phyloP scores from a whole-genome alignment of 129 eudicot genomes.

The Flaveria ramosissima region DNA sequence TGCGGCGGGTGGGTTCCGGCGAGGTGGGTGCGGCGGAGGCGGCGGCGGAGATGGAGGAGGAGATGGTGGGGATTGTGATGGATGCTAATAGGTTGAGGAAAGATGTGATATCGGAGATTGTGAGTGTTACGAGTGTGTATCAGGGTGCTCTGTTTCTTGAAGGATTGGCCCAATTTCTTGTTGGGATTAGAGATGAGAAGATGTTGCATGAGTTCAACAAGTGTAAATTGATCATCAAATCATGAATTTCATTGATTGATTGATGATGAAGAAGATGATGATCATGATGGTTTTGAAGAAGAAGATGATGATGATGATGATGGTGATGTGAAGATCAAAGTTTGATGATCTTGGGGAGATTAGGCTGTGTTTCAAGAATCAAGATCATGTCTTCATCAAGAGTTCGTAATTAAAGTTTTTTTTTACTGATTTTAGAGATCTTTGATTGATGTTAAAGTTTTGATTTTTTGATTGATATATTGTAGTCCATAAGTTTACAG shows the following conservation, averaged over 20 bases:
- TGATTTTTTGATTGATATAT: too few species aligned
- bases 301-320: too few species aligned
- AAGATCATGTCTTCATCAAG: background rate
- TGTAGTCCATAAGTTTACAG: too few species aligned
- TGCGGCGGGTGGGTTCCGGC: slow-evolving; percentile 45
- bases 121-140: slow-evolving; percentile 64
- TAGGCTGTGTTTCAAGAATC: slow-evolving; percentile 22
- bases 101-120: slow-evolving; percentile 71
- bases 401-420: slow-evolving; percentile 8
- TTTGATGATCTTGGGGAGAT: slow-evolving; percentile 16
- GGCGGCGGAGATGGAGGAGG: slow-evolving; percentile 66
- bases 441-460: background rate
- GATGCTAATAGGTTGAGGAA: slow-evolving; percentile 84
- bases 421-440: slow-evolving; percentile 13
- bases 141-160: slow-evolving; percentile 84
- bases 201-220: slow-evolving; percentile 53
- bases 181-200: slow-evolving; percentile 69
- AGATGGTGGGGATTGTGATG: slow-evolving; percentile 67
- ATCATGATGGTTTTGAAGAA: too few species aligned
- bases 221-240: slow-evolving; percentile 39
- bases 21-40: slow-evolving; percentile 40
- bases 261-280: background rate
- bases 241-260: slow-evolving; percentile 17
- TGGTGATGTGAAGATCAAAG: background rate
- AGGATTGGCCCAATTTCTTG: slow-evolving; percentile 77